Conservation (phyloP, 768 basidiomycete genomes). For the Galerina marginata region DNA sequence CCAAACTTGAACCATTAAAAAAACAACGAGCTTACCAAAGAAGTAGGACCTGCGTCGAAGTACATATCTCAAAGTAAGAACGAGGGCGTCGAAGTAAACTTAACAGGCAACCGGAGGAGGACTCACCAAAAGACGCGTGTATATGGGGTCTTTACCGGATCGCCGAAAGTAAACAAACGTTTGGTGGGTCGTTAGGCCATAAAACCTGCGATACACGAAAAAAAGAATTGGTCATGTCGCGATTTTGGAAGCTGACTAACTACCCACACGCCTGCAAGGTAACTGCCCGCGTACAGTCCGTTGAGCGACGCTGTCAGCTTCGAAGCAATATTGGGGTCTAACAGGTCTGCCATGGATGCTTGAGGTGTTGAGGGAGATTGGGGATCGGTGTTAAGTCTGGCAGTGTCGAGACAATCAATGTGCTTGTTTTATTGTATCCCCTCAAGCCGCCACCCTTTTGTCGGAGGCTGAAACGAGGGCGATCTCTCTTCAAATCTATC, state of each 20-base stretch:
- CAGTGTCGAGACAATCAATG: too few relatives aligned
- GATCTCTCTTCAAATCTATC: too few relatives aligned
- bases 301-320: not conserved
- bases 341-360: not conserved
- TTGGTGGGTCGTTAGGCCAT: slow-evolving; percentile 7
- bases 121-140: slow-evolving; percentile 1
- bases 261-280: not conserved
- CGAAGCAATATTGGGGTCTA: not conserved
- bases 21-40: not conserved
- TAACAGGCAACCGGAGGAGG: not conserved
- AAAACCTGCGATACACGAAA: not conserved
- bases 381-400: too few relatives aligned
- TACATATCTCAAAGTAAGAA: not conserved
- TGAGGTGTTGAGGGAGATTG: too few relatives aligned
- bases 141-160: not conserved
- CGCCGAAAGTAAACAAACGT: slow-evolving; percentile 5
- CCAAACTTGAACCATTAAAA: not conserved
- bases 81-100: not conserved
- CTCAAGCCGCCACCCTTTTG: too few relatives aligned
- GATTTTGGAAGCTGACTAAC: not conserved
- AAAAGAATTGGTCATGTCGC: not conserved
- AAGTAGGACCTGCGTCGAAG: slow-evolving; percentile 1
- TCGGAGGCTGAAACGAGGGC: too few relatives aligned
- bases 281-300: slow-evolving; percentile 1
- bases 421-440: not conserved